A percentile compares a stretch with the other conserved stretches of the same genome.
Conservation (phyloP, 164 flowering plant species). For the Aristolochia contorta region DNA sequence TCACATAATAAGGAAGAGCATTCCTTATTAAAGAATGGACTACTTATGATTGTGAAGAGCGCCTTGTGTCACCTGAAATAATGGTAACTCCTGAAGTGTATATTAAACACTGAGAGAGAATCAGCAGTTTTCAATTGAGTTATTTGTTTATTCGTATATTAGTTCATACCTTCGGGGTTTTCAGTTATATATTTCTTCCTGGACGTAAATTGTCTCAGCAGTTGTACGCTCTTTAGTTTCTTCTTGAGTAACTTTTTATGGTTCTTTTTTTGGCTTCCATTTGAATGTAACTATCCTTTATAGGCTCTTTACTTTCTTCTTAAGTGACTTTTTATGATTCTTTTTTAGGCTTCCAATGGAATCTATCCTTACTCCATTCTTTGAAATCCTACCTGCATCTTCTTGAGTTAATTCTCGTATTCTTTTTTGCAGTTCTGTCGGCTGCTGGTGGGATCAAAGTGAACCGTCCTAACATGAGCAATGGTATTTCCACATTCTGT, state of each 20-base stretch:
- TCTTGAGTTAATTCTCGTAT: not conserved
- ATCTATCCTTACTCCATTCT: not conserved
- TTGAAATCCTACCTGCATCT: not conserved
- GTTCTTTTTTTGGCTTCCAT: no score
- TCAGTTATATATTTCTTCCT: not conserved
- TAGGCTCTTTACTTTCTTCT: no score
- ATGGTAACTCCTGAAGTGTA: no score
- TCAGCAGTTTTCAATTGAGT: no score
- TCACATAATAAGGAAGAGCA: no score
- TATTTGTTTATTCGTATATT: no score
- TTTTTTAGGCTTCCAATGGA: not conserved
- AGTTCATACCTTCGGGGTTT: not conserved
- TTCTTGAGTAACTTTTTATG: no score
- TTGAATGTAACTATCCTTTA: no score
- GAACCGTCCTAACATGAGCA: constrained; percentile 62
- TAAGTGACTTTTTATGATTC: not conserved
- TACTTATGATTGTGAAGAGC: no score
- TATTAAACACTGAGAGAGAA: not conserved
- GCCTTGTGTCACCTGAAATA: no score
- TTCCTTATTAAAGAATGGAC: no score
- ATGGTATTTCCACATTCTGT: constrained; percentile 33
- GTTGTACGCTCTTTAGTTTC: no score
- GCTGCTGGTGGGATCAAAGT: constrained; percentile 96
- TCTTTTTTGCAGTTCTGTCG: constrained; percentile 63
- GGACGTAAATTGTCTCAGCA: not conserved